Evolutionary conservation across 1,139 yeast species (phyloP).

Genomic region (Zygosaccharomyces pseudobailii): DNA sequence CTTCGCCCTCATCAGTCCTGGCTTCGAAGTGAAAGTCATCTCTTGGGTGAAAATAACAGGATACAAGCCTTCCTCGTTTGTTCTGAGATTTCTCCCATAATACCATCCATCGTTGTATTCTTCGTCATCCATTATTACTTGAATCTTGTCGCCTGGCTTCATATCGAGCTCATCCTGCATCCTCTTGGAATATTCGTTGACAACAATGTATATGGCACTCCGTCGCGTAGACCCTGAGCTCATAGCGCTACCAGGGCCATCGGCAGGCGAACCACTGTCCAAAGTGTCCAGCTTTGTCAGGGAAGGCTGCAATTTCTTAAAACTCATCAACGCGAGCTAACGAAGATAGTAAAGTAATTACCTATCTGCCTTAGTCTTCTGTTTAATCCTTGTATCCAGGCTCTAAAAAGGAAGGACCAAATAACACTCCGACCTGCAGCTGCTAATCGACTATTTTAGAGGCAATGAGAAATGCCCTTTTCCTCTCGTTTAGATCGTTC

Average conservation of each 20-base stretch:
- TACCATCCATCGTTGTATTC: conserved; percentile 99
- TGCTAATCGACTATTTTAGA: not conserved
- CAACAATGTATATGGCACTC: conserved; percentile 44
- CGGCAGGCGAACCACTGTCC: conserved; percentile 3
- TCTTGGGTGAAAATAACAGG: conserved; percentile 79
- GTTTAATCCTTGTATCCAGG: not conserved
- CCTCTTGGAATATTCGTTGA: conserved; percentile 81
- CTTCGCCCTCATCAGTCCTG: conserved; percentile 49
- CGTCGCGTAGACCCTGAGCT: conserved; percentile 7
- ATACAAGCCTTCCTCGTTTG: conserved; percentile 75
- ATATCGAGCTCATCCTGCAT: conserved; percentile 84
- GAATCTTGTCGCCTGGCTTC: conserved; percentile 77
- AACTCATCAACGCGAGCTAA: not conserved
- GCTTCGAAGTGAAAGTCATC: conserved; percentile 32
- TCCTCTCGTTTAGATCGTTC: not conserved
- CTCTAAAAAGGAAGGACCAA: not conserved
- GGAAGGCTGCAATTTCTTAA: not conserved
- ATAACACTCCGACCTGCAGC: not conserved
- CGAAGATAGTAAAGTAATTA: not conserved
- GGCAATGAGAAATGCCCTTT: not conserved
- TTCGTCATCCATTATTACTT: conserved; percentile 85
- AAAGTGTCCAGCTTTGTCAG: conserved; percentile 15
- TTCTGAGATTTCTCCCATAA: conserved; percentile 71
- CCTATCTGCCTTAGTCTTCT: not conserved
- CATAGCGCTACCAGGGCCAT: conserved; percentile 5